phyloP scores from a whole-genome alignment of 441 rosid species.

The Brassica hybrid region DNA sequence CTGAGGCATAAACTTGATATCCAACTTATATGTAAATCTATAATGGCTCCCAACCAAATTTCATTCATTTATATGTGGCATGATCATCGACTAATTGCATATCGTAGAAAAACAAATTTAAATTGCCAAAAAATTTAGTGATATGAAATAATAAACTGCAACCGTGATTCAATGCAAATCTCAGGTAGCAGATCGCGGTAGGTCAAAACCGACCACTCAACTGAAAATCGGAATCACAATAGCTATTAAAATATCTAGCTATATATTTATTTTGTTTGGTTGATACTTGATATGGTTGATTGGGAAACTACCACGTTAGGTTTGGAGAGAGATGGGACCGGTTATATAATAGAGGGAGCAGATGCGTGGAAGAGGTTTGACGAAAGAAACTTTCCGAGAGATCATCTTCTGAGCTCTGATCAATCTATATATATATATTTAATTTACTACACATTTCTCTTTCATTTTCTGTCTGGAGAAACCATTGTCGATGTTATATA shows the following conservation, averaged over 20 bases:
- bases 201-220: not conserved
- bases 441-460: not conserved
- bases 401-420: no score
- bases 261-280: not conserved
- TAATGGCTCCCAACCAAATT: not conserved
- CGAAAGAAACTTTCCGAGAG: no score
- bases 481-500: not conserved
- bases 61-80: not conserved
- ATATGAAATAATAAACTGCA: not conserved
- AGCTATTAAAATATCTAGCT: conserved; percentile 11
- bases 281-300: no score
- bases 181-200: no score
- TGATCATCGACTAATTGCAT: not conserved
- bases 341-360: not conserved
- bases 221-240: not conserved
- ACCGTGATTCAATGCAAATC: not conserved
- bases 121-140: not conserved
- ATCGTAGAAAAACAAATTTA: no score
- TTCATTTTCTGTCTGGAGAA: conserved; percentile 7
- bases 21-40: no score
- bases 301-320: not conserved
- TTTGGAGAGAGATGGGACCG: not conserved
- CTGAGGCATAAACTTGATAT: not conserved
- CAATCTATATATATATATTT: no score
- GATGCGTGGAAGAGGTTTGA: not conserved